phyloP scores from a whole-genome alignment of 2,329 filamentous ascomycete species.

The Epicoccum sorghinum region DNA sequence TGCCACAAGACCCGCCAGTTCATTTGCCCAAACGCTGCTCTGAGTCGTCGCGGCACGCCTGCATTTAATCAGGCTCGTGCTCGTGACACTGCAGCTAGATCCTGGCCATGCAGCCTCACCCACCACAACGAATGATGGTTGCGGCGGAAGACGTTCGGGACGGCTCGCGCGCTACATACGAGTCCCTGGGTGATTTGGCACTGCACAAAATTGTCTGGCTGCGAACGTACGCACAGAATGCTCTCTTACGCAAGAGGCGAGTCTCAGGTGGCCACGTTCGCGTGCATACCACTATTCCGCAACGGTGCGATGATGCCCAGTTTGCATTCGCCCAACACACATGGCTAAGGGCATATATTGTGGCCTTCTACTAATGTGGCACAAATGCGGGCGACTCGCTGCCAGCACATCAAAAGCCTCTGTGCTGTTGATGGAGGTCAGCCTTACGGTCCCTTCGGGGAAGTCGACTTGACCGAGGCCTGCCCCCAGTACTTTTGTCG shows the following conservation, averaged over 20 bases:
- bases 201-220: slow-evolving; percentile 38
- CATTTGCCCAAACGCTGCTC: background rate
- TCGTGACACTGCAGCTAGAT: slow-evolving; percentile 22
- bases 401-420: slow-evolving; percentile 50
- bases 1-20: background rate
- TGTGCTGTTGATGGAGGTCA: slow-evolving; percentile 34
- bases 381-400: slow-evolving; percentile 45
- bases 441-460: slow-evolving; percentile 27
- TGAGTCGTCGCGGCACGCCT: background rate
- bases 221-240: slow-evolving; percentile 43
- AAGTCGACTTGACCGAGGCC: slow-evolving; percentile 24
- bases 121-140: slow-evolving; percentile 13
- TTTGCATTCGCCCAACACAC: slow-evolving; percentile 49
- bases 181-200: slow-evolving; percentile 47
- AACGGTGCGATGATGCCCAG: slow-evolving; percentile 45
- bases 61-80: slow-evolving; percentile 12
- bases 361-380: slow-evolving; percentile 46
- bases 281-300: slow-evolving; percentile 46
- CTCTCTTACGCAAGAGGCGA: slow-evolving; percentile 41
- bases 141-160: slow-evolving; percentile 34
- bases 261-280: slow-evolving; percentile 47
- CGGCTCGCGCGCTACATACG: slow-evolving; percentile 41
- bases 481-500: slow-evolving; percentile 43
- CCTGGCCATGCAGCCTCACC: slow-evolving; percentile 26
- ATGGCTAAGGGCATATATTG: slow-evolving; percentile 45